phyloP scores from a whole-genome alignment of 805 yeast genomes.

The Wickerhamomyces bovis region DNA sequence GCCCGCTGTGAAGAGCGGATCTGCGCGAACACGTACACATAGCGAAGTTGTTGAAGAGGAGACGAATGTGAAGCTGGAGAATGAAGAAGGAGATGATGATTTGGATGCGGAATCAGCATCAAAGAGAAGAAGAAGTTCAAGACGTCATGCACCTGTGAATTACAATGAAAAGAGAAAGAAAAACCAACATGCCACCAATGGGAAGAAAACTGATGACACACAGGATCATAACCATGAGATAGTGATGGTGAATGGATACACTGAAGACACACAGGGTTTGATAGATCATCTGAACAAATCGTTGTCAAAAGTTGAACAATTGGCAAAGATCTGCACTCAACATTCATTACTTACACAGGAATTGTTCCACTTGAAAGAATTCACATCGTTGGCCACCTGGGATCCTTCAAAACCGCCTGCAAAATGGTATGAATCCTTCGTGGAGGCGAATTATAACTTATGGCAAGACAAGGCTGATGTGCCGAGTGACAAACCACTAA shows the following conservation, averaged over 20 bases:
- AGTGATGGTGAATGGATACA: neutral
- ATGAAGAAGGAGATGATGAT: neutral
- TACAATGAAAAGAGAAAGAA: constrained; percentile 4
- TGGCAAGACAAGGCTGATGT: constrained; percentile 19
- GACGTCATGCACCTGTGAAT: constrained; percentile 7
- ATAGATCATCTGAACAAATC: neutral
- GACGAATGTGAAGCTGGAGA: neutral
- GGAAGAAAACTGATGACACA: neutral
- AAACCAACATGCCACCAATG: neutral
- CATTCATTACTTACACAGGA: constrained; percentile 51
- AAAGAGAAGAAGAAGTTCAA: constrained; percentile 8
- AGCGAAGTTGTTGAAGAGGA: neutral
- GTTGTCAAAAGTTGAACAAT: constrained; percentile 22
- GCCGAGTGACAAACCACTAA: constrained; percentile 5
- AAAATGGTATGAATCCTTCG: constrained; percentile 24
- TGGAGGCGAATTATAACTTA: constrained; percentile 16
- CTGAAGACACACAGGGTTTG: constrained; percentile 4
- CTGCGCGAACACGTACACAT: neutral
- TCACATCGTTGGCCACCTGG: constrained; percentile 55
- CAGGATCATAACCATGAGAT: constrained; percentile 1
- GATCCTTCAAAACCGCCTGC: constrained; percentile 40
- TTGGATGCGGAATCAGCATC: neutral
- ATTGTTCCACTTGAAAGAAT: constrained; percentile 56
- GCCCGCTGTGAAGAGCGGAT: neutral
- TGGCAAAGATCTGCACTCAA: constrained; percentile 39